Conservation (phyloP, 352 stramenopile genomes). For the Phytopythium oedochilum region DNA sequence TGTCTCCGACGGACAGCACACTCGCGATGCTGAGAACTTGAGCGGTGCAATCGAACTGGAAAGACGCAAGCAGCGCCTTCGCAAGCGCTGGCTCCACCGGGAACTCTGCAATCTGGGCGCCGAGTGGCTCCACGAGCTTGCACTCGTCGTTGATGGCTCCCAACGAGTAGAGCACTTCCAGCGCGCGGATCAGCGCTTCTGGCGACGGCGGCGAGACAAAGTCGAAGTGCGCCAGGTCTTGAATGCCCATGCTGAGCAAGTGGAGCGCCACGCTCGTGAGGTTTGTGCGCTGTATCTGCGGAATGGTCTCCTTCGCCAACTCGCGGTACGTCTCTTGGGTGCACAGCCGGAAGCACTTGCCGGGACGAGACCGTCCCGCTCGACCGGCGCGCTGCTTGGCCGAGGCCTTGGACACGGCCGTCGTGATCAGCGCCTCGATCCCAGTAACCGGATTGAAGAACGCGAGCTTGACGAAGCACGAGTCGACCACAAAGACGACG, state of each 20-base stretch:
- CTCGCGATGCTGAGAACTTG: constrained; percentile 96
- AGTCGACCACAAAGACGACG: constrained; percentile 82
- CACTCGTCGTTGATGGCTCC: constrained; percentile 56
- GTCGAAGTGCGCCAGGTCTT: constrained; percentile 81
- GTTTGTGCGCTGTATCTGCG: constrained; percentile 84
- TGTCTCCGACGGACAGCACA: constrained; percentile 92
- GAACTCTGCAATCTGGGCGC: constrained; percentile 96
- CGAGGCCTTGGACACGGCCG: constrained; percentile 94
- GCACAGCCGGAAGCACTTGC: constrained; percentile 77
- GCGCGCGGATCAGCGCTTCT: constrained; percentile 60
- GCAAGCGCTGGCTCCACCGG: constrained; percentile 91
- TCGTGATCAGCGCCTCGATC: constrained; percentile 88
- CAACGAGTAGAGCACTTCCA: constrained; percentile 69
- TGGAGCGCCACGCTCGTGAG: constrained; percentile 63
- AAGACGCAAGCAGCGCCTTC: constrained; percentile 64
- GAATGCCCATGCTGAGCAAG: constrained; percentile 81
- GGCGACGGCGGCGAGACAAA: constrained; percentile 75
- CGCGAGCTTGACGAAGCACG: constrained; percentile 79
- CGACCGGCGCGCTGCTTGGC: constrained; percentile 94
- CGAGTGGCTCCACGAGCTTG: constrained; percentile 73
- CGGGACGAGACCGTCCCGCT: constrained; percentile 87
- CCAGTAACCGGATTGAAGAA: constrained; percentile 81
- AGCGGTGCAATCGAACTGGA: constrained; percentile 76
- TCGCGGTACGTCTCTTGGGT: constrained; percentile 51
- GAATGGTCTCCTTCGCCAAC: constrained; percentile 59